Base-by-base conservation (phyloP, 2,329 filamentous ascomycete species). In the Aspergillus transmontanensis region DNA sequence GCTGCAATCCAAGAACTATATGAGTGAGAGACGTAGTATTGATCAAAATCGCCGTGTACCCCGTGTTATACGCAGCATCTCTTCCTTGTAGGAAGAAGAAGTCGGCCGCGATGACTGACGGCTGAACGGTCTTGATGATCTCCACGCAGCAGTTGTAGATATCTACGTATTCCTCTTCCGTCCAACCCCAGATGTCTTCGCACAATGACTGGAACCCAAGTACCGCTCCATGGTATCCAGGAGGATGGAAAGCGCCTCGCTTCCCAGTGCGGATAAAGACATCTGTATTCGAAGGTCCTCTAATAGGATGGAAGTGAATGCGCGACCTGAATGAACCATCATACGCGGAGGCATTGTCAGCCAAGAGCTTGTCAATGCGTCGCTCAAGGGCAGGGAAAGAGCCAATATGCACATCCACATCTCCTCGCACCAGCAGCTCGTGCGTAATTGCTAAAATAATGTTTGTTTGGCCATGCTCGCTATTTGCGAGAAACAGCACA, bases 391-490 rank as follows among this genome's bases (percentile, higher is more conserved):
- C 70, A 0, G 68, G 61, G 63, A 81, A 83, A 0, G 82, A 82
- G 3, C 77, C 81, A 30, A 84, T 74, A 61, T 84, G 82, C 7
- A 84, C 69, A 39, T 81, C 74, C 32, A 80, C 73, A 16, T 78
- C 62, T 2, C 75, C 73, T 6, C 75, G 70, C 4, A 72, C 68
- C 1, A 81, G 65, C 0, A 84, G 71, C 32, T 81, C 81, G 41
- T 80, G 74, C 4, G 73, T 73, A 0, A 79, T 76, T 7, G 82
- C 82, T 7, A 85, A 64, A 41, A 82, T 75, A 28, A 84, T 78
- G 66, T 83, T 84, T 21, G 80, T 78, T 61, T 83, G 79, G 4
- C 83, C 82, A 62, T 78, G 76, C 61, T 84, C 82, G 57, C 76
- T 74, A 66, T 80, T 83, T 4, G 81, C 80, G 46, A 84, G 66